Evolutionary conservation across 441 rosid species (phyloP), one percentile per base, ranked within the genome.

Genomic region (Geranium incanum): DNA sequence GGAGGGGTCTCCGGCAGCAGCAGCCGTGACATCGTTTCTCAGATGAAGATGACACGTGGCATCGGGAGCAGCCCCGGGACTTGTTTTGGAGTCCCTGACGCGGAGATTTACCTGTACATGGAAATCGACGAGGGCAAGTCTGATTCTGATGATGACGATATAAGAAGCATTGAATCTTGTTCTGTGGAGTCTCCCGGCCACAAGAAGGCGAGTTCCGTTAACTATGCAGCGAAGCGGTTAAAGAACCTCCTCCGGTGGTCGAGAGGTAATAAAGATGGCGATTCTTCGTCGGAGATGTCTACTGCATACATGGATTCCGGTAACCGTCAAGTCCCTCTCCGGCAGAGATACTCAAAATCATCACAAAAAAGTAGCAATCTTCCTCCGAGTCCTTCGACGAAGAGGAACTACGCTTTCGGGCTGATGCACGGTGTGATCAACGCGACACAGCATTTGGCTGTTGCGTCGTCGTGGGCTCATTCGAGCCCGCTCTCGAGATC

Each of bases 21-120:
- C 66, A 84, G 82, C 69, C 74, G 60, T 41, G 81, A 60, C n/a
- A 72, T 82, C 66, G 78, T 72, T 81, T 84, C 83, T 9, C 87
- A 87, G 52, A 75, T 83, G 38, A 84, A 76, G 78, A 93, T 28
- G 33, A 28, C 82, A 71, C 87, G 83, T n/a, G 89, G 89, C 6
- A 80, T 87, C 28, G 82, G 87, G 67, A 78, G 73, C 15, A 92
- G 96, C 81, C 99, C 97, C 0, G 98, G 98, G 52, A 88, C 97
- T 45, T 86, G 92, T 43, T 92, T 92, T 66, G 78, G 87, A 69
- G 82, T 95, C 66, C 86, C 98, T 3, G 99, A 95, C 71, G 87
- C 97, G 4, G 99, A 92, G 81, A 92, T 95, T 23, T 88, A 90
- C 71, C 78, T 92, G 68, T 88, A 84, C 48, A 77, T 93, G 0